Evolutionary conservation across 495 filamentous ascomycete species (phyloP).

Genomic region (Aspergillus diversus): DNA sequence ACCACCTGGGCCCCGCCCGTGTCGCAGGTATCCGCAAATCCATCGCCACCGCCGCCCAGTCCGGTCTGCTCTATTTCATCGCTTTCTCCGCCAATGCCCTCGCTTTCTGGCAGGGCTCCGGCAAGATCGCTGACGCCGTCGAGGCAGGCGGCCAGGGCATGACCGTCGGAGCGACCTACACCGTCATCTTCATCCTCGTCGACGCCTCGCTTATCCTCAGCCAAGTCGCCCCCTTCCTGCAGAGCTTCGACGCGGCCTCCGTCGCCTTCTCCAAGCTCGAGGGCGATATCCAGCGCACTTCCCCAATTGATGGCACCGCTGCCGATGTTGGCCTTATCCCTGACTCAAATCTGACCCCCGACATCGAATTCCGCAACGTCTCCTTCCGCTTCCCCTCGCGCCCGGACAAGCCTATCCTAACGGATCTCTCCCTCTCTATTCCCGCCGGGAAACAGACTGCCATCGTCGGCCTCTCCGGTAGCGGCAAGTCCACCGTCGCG

Average conservation of each 20-base stretch:
- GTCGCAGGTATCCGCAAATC: constrained; percentile 62
- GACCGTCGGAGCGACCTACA: constrained; percentile 62
- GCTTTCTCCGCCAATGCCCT: constrained; percentile 65
- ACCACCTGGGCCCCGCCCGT: constrained; percentile 45
- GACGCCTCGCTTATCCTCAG: constrained; percentile 66
- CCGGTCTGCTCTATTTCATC: constrained; percentile 66
- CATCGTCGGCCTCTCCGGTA: constrained; percentile 70
- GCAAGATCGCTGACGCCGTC: constrained; percentile 54
- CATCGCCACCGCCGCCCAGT: constrained; percentile 55
- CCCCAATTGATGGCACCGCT: constrained; percentile 53
- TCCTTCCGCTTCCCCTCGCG: constrained; percentile 65
- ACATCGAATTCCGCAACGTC: constrained; percentile 55
- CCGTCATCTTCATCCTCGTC: constrained; percentile 65
- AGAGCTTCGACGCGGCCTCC: constrained; percentile 61
- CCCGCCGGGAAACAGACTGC: constrained; percentile 63
- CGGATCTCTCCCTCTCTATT: constrained; percentile 53
- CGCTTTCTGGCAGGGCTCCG: constrained; percentile 67
- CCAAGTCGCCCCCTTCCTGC: constrained; percentile 65
- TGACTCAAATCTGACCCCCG: constrained; percentile 32
- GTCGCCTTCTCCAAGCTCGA: constrained; percentile 55
- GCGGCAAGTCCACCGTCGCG: constrained; percentile 69
- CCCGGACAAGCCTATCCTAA: constrained; percentile 55
- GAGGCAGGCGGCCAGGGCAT: constrained; percentile 36
- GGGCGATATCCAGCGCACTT: constrained; percentile 53
- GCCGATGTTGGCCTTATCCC: constrained; percentile 35